These are phyloP conservation scores for Myxozyma neglecta DNA, from an alignment of 805 yeast species.

Conservation along the genomic window DNA sequence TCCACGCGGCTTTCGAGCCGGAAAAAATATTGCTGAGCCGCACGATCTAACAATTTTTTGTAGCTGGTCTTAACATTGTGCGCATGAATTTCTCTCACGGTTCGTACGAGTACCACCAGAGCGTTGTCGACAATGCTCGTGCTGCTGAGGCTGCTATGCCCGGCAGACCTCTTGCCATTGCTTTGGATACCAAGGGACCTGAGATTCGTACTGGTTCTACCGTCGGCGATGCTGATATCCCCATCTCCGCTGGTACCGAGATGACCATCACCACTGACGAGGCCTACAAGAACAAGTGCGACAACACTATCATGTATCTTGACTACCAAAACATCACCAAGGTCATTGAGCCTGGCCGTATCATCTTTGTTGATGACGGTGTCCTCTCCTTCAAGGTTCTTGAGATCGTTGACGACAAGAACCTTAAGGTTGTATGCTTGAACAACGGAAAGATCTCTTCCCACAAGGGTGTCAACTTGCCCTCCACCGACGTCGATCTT, in stretches of 20 bases:
- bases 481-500: slow-evolving; percentile 97
- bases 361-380: slow-evolving; percentile 97
- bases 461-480: slow-evolving; percentile 98
- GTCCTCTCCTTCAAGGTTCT: slow-evolving; percentile 91
- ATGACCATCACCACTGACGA: slow-evolving; percentile 93
- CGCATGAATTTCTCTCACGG: slow-evolving; percentile 99
- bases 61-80: slow-evolving; percentile 93
- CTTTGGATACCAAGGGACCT: slow-evolving; percentile 98
- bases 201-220: slow-evolving; percentile 99
- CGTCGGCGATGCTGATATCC: slow-evolving; percentile 70
- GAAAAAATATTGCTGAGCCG: slow-evolving; percentile 6
- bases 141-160: slow-evolving; percentile 85
- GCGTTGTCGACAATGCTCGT: slow-evolving; percentile 94
- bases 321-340: slow-evolving; percentile 97
- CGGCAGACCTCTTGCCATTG: slow-evolving; percentile 98
- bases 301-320: slow-evolving; percentile 79
- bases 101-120: slow-evolving; percentile 94
- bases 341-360: slow-evolving; percentile 83
- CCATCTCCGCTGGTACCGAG: slow-evolving; percentile 81
- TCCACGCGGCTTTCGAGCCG: neutral
- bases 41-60: neutral
- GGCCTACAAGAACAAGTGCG: slow-evolving; percentile 65
- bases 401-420: slow-evolving; percentile 74
- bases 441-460: slow-evolving; percentile 95
- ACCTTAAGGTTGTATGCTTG: slow-evolving; percentile 82